Base-by-base conservation (phyloP, 768 basidiomycete genomes). In the Tulasnella sp. region DNA sequence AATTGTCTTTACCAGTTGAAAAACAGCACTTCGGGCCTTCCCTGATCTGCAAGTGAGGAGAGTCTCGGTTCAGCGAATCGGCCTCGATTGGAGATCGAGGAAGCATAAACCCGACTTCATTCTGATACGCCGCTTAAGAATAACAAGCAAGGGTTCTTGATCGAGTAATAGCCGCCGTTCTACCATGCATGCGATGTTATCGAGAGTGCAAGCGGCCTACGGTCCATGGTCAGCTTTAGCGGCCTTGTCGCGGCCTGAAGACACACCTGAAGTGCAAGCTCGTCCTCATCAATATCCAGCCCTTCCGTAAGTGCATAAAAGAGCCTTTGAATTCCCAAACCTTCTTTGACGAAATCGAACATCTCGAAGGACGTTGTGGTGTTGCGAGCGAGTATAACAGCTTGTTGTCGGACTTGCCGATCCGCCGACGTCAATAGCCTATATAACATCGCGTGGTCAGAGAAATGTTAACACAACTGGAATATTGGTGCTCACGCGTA, bases 381-480 rank as follows among this genome's bases (percentile, higher is more conserved):
- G 77, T 94, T 91, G 7, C 87, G 84, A 14, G 90, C 75, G 32
- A 91, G 83, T 72, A 85, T 85, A 75, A 89, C 83, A 0, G 87
- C 88, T 77, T 94, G 92, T 76, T 93, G 92, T 76, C 87, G 87
- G 2, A 91, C 79, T 7, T 82, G 84, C 1, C 79, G 75, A 69
- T 89, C 85, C 0, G 83, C 67, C 72, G 91, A 86, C 5, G 81
- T 77, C 0, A 89, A 79, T 22, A 89, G 80, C 40, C 90, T 90
- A 75, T 71, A 62, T 26, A 63, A 16, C 5, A 74, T 29, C 26
- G 22, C 17, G 47, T 62, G 19, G 17, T n/a, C n/a, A n/a, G n/a
- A n/a, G n/a, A n/a, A n/a, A n/a, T n/a, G n/a, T 52, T 62, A n/a
- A 44, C 3, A 65, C 40, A 35, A 19, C 22, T 22, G 44, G 22